A percentile compares a stretch with the other conserved stretches of the same genome.
These are phyloP conservation scores for Malassezia equina DNA, from an alignment of 1,284 basidiomycete species.

Conservation along the genomic window DNA sequence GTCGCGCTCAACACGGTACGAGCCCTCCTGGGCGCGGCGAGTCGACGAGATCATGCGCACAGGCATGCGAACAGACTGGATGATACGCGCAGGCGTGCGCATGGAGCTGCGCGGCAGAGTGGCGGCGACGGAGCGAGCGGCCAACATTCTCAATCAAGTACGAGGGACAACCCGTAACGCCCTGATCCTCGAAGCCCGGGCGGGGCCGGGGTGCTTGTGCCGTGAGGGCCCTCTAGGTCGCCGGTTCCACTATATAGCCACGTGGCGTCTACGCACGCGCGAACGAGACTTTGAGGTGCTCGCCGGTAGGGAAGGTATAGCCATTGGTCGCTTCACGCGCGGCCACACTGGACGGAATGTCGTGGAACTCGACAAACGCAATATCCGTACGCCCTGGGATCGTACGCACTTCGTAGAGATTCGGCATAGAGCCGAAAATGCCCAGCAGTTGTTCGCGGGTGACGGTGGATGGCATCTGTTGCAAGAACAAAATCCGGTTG, in stretches of 20 bases:
- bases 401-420: slow-evolving; percentile 37
- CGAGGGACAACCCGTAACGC: too few relatives aligned
- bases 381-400: slow-evolving; percentile 43
- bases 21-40: background rate
- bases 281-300: slow-evolving; percentile 34
- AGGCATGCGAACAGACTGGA: background rate
- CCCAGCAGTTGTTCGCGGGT: slow-evolving; percentile 31
- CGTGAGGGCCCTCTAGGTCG: background rate
- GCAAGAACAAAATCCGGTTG: slow-evolving; percentile 96
- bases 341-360: slow-evolving; percentile 29
- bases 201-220: background rate
- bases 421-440: slow-evolving; percentile 34
- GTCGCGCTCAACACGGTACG: slow-evolving; percentile 52
- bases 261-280: slow-evolving; percentile 14
- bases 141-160: slow-evolving; percentile 2
- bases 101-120: background rate
- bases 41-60: background rate
- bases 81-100: background rate
- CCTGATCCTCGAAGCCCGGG: background rate
- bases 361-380: slow-evolving; percentile 43
- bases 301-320: slow-evolving; percentile 33
- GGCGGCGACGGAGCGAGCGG: slow-evolving; percentile 1
- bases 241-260: background rate
- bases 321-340: slow-evolving; percentile 44
- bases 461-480: slow-evolving; percentile 50